Evolutionary conservation across 192 early-diverging fungal genomes (phyloP).

Genomic region (Coemansia sp.): DNA sequence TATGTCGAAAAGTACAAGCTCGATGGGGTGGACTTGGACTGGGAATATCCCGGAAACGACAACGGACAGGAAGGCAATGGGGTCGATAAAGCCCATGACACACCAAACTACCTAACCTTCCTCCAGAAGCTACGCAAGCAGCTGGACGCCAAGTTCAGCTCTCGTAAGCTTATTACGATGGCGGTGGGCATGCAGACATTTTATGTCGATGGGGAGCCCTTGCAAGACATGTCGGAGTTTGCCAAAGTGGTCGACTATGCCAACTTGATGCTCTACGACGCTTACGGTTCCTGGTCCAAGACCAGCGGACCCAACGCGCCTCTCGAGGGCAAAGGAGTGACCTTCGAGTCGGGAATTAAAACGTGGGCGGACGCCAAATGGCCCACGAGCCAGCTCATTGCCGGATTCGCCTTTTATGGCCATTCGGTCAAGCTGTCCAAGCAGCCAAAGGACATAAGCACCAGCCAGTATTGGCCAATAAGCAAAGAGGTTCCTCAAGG

Average conservation of each 20-base stretch:
- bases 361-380: constrained; percentile 60
- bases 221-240: constrained; percentile 58
- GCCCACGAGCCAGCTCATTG: constrained; percentile 59
- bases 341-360: constrained; percentile 53
- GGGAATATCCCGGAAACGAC: constrained; percentile 63
- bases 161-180: constrained; percentile 59
- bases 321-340: constrained; percentile 41
- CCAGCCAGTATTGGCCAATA: constrained; percentile 31
- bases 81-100: constrained; percentile 56
- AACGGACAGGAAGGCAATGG: constrained; percentile 28
- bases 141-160: constrained; percentile 45
- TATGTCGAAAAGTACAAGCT: constrained; percentile 54
- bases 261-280: constrained; percentile 69
- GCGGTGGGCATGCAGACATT: constrained; percentile 62
- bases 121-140: constrained; percentile 57
- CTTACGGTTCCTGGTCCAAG: constrained; percentile 56
- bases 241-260: constrained; percentile 61
- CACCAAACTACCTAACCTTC: constrained; percentile 61
- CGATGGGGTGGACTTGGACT: constrained; percentile 69
- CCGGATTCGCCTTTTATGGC: constrained; percentile 64
- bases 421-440: constrained; percentile 44
- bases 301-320: constrained; percentile 63
- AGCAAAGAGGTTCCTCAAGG: constrained; percentile 42
- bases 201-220: constrained; percentile 37
- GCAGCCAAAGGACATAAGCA: constrained; percentile 26